Conservation (phyloP, 352 stramenopile genomes). For the Hyaloperonospora arabidopsidis region DNA sequence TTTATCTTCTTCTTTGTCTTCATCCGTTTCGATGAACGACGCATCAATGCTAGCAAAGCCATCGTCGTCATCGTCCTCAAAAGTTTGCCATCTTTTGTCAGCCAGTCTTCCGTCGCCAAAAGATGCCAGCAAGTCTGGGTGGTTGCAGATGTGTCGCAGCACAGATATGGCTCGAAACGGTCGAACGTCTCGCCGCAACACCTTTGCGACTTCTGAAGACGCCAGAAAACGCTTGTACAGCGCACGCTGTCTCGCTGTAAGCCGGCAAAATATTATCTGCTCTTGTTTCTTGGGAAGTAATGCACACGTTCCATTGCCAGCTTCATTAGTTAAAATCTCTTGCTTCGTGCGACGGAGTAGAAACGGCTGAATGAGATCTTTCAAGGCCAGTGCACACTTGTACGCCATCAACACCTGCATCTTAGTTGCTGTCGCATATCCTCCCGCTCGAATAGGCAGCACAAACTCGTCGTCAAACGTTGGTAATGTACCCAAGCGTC, state of each 20-base stretch:
- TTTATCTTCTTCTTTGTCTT: conserved; percentile 21
- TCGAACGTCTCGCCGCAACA: conserved; percentile 75
- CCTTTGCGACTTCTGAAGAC: conserved; percentile 89
- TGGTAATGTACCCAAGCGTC: conserved; percentile 93
- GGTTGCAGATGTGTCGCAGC: conserved; percentile 98
- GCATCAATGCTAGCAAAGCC: conserved; percentile 14
- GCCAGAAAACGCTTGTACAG: conserved; percentile 90
- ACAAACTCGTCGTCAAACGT: conserved; percentile 98
- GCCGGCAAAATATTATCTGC: conserved; percentile 95
- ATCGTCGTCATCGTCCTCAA: conserved; percentile 29
- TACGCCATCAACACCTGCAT: conserved; percentile 96
- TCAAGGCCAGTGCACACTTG: conserved; percentile 92
- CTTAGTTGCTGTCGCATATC: conserved; percentile 87
- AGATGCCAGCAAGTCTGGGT: conserved; percentile 89
- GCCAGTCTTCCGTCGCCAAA: conserved; percentile 35
- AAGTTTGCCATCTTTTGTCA: conserved; percentile 22
- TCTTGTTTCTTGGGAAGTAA: conserved; percentile 95
- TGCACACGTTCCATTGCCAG: conserved; percentile 6
- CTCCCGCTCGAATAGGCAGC: conserved; percentile 91
- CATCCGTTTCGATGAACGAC: conserved; percentile 13
- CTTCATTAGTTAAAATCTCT: conserved; percentile 77
- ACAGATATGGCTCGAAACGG: conserved; percentile 90
- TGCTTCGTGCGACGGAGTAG: conserved; percentile 93
- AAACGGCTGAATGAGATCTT: conserved; percentile 95
- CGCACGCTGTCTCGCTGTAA: conserved; percentile 83